Evolutionary conservation across 192 early-diverging fungal species (phyloP).

Genomic region (Coemansia erecta): DNA sequence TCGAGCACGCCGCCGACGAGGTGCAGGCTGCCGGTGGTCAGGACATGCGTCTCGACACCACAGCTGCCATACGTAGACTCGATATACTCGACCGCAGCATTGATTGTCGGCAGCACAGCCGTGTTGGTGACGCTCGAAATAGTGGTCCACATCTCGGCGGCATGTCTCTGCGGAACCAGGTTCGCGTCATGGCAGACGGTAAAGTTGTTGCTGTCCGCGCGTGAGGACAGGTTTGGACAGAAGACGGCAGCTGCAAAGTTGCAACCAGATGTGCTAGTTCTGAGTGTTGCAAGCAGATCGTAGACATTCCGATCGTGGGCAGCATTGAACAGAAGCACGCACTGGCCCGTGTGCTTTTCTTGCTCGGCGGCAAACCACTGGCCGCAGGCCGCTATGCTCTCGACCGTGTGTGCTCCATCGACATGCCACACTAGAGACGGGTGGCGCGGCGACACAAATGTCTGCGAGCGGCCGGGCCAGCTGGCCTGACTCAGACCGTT

Average conservation of each 20-base stretch:
- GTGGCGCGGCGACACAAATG: conserved; percentile 51
- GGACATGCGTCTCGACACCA: conserved; percentile 52
- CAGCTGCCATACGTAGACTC: conserved; percentile 12
- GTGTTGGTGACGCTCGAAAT: conserved; percentile 16
- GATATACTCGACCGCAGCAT: conserved; percentile 65
- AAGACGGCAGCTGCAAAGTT: conserved; percentile 72
- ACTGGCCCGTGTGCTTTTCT: conserved; percentile 13
- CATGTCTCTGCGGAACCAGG: conserved; percentile 61
- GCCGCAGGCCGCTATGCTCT: conserved; percentile 70
- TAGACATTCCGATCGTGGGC: conserved; percentile 70
- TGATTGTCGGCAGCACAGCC: conserved; percentile 56
- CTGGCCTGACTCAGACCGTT: conserved; percentile 61
- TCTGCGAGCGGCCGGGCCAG: conserved; percentile 92
- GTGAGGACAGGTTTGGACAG: conserved; percentile 69
- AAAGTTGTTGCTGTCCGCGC: conserved; percentile 69
- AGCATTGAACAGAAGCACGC: conserved; percentile 85
- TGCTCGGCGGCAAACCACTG: conserved; percentile 51
- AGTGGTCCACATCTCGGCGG: conserved; percentile 59
- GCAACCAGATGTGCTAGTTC: conserved; percentile 28
- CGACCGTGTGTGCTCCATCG: conserved; percentile 94
- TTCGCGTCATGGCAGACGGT: conserved; percentile 60
- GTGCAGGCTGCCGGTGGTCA: conserved; percentile 92
- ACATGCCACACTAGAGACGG: conserved; percentile 68
- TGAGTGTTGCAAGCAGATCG: conserved; percentile 67
- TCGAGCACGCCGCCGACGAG: conserved; percentile 83